Evolutionary conservation across 2,329 filamentous ascomycete genomes (phyloP).

Genomic region (Alternaria ventricosa): DNA sequence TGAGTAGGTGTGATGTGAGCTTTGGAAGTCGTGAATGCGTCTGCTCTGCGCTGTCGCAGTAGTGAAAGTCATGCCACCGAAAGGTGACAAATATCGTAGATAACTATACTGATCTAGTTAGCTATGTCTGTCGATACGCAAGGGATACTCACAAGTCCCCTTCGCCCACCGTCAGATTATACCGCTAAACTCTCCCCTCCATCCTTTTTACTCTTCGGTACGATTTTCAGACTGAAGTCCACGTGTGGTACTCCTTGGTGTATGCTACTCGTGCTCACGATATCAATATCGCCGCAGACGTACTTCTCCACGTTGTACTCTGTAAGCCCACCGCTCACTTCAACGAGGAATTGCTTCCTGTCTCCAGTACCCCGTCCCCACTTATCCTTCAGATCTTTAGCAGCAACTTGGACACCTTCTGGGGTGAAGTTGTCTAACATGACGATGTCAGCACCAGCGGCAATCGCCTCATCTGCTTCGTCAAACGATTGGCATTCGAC

Average conservation of each 20-base stretch:
- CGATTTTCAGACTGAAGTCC: slow-evolving; percentile 94
- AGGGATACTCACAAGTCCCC: background rate
- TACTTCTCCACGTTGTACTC: slow-evolving; percentile 83
- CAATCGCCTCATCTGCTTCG: slow-evolving; percentile 90
- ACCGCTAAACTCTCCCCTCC: slow-evolving; percentile 20
- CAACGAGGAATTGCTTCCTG: slow-evolving; percentile 74
- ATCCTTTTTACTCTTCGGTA: slow-evolving; percentile 50
- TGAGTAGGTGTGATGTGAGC: background rate
- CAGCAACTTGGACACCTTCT: slow-evolving; percentile 76
- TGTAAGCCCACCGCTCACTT: slow-evolving; percentile 90
- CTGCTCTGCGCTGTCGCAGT: background rate
- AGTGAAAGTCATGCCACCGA: background rate
- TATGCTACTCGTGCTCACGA: slow-evolving; percentile 94
- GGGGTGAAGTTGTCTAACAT: slow-evolving; percentile 97
- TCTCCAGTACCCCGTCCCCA: slow-evolving; percentile 71
- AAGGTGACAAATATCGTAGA: background rate
- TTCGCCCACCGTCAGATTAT: background rate
- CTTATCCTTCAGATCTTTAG: slow-evolving; percentile 75
- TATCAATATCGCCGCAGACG: slow-evolving; percentile 84
- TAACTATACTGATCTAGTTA: background rate
- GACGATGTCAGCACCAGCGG: slow-evolving; percentile 88
- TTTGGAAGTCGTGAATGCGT: background rate
- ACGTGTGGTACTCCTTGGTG: slow-evolving; percentile 94
- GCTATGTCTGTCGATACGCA: background rate
- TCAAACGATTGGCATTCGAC: slow-evolving; percentile 90